Evolutionary conservation across 1,284 basidiomycete species (phyloP).

Genomic region (Tilletiopsis washingtonensis): DNA sequence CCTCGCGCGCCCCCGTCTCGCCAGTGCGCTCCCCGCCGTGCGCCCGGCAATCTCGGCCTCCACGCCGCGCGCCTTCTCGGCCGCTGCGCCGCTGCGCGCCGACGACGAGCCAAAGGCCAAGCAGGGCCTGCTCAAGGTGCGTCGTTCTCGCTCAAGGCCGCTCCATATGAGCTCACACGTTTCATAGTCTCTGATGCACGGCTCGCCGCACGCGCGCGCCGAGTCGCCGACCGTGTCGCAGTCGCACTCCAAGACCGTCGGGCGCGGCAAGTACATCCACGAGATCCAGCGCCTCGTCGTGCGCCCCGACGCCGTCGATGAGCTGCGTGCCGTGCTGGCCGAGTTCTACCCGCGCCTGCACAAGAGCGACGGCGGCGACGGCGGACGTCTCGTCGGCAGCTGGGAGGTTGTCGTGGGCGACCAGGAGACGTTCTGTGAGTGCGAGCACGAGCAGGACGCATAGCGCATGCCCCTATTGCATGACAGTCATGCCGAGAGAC

Average conservation of each 20-base stretch:
- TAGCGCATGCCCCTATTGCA: too few relatives aligned
- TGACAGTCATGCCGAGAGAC: too few relatives aligned
- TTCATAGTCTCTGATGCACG: conserved; percentile 27
- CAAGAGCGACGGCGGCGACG: conserved; percentile 14
- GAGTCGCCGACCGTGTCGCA: conserved; percentile 21
- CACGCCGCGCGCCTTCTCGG: too few relatives aligned
- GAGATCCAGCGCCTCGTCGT: conserved; percentile 40
- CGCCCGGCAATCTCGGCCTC: too few relatives aligned
- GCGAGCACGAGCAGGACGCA: too few relatives aligned
- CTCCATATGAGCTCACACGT: too few relatives aligned
- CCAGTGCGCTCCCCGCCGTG: too few relatives aligned
- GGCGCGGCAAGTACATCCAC: conserved; percentile 38
- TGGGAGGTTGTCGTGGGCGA: conserved; percentile 43
- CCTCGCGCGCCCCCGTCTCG: too few relatives aligned
- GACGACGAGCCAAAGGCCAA: too few relatives aligned
- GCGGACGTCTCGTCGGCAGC: conserved; percentile 23
- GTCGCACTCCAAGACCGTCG: conserved; percentile 22
- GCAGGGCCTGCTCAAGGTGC: too few relatives aligned
- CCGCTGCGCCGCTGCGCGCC: too few relatives aligned
- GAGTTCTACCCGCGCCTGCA: conserved; percentile 31
- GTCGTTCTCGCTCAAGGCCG: too few relatives aligned
- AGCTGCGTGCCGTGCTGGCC: conserved; percentile 26
- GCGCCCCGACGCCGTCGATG: conserved; percentile 24
- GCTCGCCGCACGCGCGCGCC: conserved; percentile 28
- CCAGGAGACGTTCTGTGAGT: conserved; percentile 39